A percentile compares a stretch with the other conserved stretches of the same genome.
Evolutionary conservation across 2,329 filamentous ascomycete species (phyloP).

Genomic region (Lecanicillium sp.): DNA sequence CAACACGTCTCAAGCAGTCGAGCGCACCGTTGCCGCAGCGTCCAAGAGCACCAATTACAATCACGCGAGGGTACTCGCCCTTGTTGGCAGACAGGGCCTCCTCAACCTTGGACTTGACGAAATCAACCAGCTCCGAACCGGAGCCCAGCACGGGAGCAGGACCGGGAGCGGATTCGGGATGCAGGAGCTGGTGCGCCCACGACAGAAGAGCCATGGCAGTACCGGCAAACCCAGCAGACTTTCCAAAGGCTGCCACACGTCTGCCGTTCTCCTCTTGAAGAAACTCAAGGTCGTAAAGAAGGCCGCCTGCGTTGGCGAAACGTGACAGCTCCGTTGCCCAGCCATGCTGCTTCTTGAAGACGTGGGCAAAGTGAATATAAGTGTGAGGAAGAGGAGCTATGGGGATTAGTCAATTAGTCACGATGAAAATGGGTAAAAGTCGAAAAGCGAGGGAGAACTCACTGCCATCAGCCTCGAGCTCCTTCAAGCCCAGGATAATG

Average conservation of each 20-base stretch:
- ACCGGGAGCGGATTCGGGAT: constrained; percentile 54
- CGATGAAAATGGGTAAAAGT: not conserved
- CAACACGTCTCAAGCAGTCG: constrained; percentile 66
- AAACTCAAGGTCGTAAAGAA: constrained; percentile 81
- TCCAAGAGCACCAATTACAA: constrained; percentile 79
- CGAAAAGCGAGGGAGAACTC: constrained; percentile 17
- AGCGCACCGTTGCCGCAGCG: constrained; percentile 81
- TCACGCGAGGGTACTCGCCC: constrained; percentile 60
- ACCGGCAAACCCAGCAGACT: constrained; percentile 68
- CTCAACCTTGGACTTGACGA: constrained; percentile 59
- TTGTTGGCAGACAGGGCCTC: constrained; percentile 56
- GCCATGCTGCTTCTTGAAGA: constrained; percentile 63
- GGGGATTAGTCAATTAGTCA: not conserved
- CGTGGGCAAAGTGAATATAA: constrained; percentile 63
- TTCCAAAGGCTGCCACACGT: constrained; percentile 64
- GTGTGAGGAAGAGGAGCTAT: constrained; percentile 53
- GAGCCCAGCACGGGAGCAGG: constrained; percentile 6
- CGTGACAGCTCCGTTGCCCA: constrained; percentile 72
- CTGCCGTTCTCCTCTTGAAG: constrained; percentile 64
- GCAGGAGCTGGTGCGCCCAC: constrained; percentile 74
- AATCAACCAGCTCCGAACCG: constrained; percentile 17
- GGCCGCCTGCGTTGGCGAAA: constrained; percentile 42
- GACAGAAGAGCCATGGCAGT: constrained; percentile 67
- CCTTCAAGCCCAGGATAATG: constrained; percentile 70
- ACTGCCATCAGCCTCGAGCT: constrained; percentile 64